Evolutionary conservation across 2,329 filamentous ascomycete species (phyloP).

Genomic region (Xylaria hypoxylon): DNA sequence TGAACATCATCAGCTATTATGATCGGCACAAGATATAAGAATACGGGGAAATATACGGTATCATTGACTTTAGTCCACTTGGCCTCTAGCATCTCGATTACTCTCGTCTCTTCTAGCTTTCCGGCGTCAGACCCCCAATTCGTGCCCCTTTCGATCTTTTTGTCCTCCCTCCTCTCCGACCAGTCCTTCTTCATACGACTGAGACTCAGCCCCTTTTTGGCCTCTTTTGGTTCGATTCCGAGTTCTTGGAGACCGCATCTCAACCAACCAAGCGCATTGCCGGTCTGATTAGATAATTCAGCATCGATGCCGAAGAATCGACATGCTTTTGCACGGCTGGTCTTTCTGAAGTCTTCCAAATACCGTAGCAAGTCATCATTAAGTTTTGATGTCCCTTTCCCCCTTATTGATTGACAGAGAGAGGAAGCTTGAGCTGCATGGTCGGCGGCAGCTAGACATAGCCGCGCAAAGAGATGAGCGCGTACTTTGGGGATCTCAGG

Average conservation of each 20-base stretch:
- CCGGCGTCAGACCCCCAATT: slow-evolving; percentile 88
- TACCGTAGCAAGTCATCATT: slow-evolving; percentile 78
- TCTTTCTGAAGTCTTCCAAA: slow-evolving; percentile 77
- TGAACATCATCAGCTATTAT: slow-evolving; percentile 22
- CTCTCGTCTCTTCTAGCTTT: slow-evolving; percentile 82
- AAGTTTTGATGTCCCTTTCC: slow-evolving; percentile 61
- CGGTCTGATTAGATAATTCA: slow-evolving; percentile 83
- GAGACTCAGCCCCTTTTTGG: slow-evolving; percentile 62
- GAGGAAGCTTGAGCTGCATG: slow-evolving; percentile 80
- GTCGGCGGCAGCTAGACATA: slow-evolving; percentile 89
- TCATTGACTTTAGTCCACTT: slow-evolving; percentile 97
- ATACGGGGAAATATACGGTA: slow-evolving; percentile 65
- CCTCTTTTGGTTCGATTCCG: slow-evolving; percentile 67
- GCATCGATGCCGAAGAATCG: slow-evolving; percentile 92
- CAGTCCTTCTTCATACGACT: slow-evolving; percentile 73
- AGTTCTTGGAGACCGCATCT: slow-evolving; percentile 80
- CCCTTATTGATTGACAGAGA: slow-evolving; percentile 57
- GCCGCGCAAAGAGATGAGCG: slow-evolving; percentile 85
- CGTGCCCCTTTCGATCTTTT: slow-evolving; percentile 77
- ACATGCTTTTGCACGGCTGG: slow-evolving; percentile 85
- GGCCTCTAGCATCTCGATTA: slow-evolving; percentile 85
- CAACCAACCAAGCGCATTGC: slow-evolving; percentile 88
- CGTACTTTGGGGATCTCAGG: slow-evolving; percentile 90
- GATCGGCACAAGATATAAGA: background rate
- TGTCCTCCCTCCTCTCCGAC: slow-evolving; percentile 82